Percentiles rank a stretch among this genome's conserved stretches.
phyloP scores from a whole-genome alignment of 345 rosid species.

The Lumnitzera racemosa region DNA sequence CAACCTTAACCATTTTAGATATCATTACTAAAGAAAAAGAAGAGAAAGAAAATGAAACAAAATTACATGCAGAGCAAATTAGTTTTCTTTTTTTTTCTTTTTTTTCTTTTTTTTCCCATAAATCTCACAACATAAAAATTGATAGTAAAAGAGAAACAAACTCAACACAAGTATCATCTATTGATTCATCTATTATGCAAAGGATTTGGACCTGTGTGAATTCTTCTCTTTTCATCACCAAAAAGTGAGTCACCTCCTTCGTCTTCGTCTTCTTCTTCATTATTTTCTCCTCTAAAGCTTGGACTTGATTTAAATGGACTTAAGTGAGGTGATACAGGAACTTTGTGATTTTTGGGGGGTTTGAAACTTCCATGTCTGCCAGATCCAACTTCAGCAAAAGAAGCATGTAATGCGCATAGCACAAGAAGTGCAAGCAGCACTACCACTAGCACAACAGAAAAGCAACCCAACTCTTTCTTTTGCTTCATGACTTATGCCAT shows the following conservation, averaged over 20 bases:
- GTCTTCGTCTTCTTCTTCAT: background rate
- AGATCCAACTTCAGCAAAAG: conserved; percentile 17
- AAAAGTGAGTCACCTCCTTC: conserved; percentile 17
- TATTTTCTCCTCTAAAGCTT: conserved; percentile 8
- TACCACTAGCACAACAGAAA: conserved; percentile 2
- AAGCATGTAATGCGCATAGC: conserved; percentile 13
- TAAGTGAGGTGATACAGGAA: conserved; percentile 10
- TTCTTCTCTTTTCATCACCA: conserved; percentile 44
- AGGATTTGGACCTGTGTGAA: conserved; percentile 61
- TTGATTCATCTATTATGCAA: conserved; percentile 43
- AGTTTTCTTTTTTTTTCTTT: too few species aligned
- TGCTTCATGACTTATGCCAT: conserved; percentile 9
- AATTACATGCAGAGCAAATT: too few species aligned
- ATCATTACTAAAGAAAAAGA: too few species aligned
- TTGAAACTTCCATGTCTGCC: conserved; percentile 18
- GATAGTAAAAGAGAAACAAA: too few species aligned
- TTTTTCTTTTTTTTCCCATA: too few species aligned
- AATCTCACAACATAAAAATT: too few species aligned
- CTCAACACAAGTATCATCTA: background rate
- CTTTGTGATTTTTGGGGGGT: conserved; percentile 3
- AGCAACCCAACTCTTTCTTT: conserved; percentile 18
- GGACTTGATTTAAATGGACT: conserved; percentile 8
- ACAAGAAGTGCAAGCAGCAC: conserved; percentile 28
- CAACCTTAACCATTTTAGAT: too few species aligned
- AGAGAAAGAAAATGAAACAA: too few species aligned